Evolutionary conservation across 2,329 filamentous ascomycete species (phyloP).

Genomic region (Onygena corvina): DNA sequence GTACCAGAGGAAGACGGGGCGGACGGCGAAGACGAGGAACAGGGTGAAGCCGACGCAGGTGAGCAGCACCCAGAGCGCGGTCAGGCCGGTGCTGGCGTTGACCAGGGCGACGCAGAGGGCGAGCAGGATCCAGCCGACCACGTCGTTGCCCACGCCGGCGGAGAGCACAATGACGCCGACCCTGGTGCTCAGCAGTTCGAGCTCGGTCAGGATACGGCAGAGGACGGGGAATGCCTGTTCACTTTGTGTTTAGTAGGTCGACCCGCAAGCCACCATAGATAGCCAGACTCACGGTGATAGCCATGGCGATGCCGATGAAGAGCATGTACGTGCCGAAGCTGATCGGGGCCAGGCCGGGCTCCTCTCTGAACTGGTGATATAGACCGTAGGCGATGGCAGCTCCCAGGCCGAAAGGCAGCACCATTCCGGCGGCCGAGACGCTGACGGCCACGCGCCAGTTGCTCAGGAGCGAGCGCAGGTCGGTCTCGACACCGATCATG

Average conservation of each 20-base stretch:
- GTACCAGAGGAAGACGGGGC: conserved; percentile 62
- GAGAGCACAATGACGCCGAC: conserved; percentile 67
- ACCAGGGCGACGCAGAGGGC: conserved; percentile 88
- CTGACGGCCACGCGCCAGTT: conserved; percentile 72
- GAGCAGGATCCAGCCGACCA: conserved; percentile 80
- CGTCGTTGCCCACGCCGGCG: conserved; percentile 85
- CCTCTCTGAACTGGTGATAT: conserved; percentile 57
- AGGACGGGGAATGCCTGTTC: conserved; percentile 66
- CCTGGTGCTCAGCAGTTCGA: conserved; percentile 56
- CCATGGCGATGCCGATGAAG: conserved; percentile 86
- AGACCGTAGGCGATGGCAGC: conserved; percentile 69
- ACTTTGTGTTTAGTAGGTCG: neutral
- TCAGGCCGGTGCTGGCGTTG: conserved; percentile 70
- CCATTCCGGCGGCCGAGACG: conserved; percentile 69
- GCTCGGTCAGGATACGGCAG: conserved; percentile 81
- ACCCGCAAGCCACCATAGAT: neutral
- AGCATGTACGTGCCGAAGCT: conserved; percentile 53
- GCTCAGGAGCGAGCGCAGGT: conserved; percentile 60
- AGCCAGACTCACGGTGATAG: conserved; percentile 58
- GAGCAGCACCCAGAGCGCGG: conserved; percentile 74
- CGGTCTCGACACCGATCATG: conserved; percentile 75
- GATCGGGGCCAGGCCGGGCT: conserved; percentile 45
- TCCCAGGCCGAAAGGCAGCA: conserved; percentile 69
- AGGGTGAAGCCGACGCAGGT: conserved; percentile 62
- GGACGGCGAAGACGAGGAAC: conserved; percentile 60